Evolutionary conservation across 2,329 filamentous ascomycete species (phyloP).

Genomic region (Monosporascus sp.): DNA sequence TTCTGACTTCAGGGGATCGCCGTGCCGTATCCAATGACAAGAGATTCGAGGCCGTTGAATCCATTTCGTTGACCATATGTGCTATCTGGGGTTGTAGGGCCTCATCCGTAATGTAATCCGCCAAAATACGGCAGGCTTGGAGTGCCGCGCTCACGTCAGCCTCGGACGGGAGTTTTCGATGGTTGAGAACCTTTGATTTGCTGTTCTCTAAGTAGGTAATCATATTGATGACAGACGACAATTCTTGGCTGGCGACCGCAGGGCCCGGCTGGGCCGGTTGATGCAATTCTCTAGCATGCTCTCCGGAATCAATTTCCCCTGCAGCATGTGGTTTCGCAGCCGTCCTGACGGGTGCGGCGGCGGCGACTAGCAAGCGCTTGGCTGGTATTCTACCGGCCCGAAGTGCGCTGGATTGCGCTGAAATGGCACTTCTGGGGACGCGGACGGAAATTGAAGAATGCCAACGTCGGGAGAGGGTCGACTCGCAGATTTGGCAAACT

Average conservation of each 20-base stretch:
- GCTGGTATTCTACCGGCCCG: neutral
- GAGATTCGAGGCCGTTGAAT: constrained; percentile 29
- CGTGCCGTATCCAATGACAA: constrained; percentile 27
- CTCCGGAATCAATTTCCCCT: neutral
- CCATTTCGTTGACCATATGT: constrained; percentile 29
- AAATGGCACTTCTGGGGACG: constrained; percentile 13
- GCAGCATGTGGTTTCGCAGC: neutral
- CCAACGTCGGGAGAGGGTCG: constrained; percentile 18
- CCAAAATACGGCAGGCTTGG: constrained; percentile 22
- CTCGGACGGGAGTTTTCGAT: constrained; percentile 21
- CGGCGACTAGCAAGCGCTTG: neutral
- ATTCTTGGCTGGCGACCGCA: constrained; percentile 8
- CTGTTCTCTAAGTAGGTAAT: constrained; percentile 21
- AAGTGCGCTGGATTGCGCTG: constrained; percentile 6
- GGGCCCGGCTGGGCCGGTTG: constrained; percentile 1
- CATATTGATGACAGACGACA: constrained; percentile 22
- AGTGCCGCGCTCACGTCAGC: constrained; percentile 23
- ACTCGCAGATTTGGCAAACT: constrained; percentile 28
- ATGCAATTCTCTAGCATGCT: constrained; percentile 1
- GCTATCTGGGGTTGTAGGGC: constrained; percentile 24
- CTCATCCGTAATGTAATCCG: constrained; percentile 26
- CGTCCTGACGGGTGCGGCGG: neutral
- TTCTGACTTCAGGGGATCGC: neutral
- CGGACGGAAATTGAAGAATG: constrained; percentile 11
- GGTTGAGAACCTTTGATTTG: constrained; percentile 17